Base-by-base conservation (phyloP, 2,329 filamentous ascomycete genomes). In the Mariannaea elegans region DNA sequence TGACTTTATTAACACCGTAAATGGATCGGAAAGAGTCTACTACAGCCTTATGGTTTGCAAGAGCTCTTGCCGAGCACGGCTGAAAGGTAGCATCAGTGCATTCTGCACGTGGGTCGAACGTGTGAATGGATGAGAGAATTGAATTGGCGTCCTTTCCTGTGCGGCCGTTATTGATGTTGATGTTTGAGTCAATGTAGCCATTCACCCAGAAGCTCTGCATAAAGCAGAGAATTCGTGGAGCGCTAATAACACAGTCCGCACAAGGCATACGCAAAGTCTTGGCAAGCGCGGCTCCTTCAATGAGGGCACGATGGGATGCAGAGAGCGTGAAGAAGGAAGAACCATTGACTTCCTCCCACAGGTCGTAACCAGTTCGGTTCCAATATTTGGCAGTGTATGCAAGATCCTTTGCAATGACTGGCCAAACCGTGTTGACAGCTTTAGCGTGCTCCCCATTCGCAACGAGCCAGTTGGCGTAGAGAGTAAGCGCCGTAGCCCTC, bases 321-420 rank as follows among this genome's bases (percentile, higher is more conserved):
- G 87, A 84, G 24, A 87, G 78, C 0, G 91, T 93, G 76, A 93
- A 94, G 79, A 92, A 94, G 0, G 90, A 92, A 19, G 85, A 87
- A 48, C 90, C 90, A n/a, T 82, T 78, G 9, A 93, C 85, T 72
- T 94, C 91, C 72, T 94, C 91, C 91, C 91, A 94, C 1, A 94
- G 82, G 72, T 94, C 91, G 65, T 86, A 94, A 1, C 83, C 82
- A 2, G 81, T 84, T 50, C 80, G 72, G 66, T 84, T 84, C 85
- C 88, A 90, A 77, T 90, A 90, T 69, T 90, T 85, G 1, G 85
- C 82, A 3, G 91, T 86, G 64, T 93, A 94, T 23, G 81, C 81
- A 24, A 94, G 80, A 70, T 94, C 91, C 66, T 92, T 93, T 50
- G 82, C 80, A 29, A 92, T 85, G 45, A 93, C 80, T 1, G 90